Base-by-base conservation (phyloP, 495 filamentous ascomycete genomes). In the Bathelium albidoporum region DNA sequence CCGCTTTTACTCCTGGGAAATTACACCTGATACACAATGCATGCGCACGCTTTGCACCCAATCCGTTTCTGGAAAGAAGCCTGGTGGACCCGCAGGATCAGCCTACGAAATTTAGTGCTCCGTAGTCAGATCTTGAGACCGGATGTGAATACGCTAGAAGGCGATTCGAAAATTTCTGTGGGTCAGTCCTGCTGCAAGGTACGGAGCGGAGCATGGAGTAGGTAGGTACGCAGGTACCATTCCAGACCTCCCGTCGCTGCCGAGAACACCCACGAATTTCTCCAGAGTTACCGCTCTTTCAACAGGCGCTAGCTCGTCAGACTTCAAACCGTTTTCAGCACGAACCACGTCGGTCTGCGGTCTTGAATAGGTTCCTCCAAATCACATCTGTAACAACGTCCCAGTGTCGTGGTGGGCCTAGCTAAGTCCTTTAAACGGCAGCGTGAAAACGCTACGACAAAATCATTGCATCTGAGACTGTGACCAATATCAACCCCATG, bases 1-100 rank as follows among this genome's bases (percentile, higher is more conserved):
- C 49, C 49, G 49, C 49, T 55, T 55, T 55, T 55, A 29, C 49
- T 29, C 49, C 49, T 55, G 49, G 49, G 49, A 55, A 55, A 55
- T 55, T 55, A 55, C 22, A 55, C 49, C 9, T 26, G 24, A 55
- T 55, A 24, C 49, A 55, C 10, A 55, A 55, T 29, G 49, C 49
- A 55, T 55, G 49, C 29, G 49, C 49, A 55, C 20, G 29, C 49
- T 24, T 55, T 55, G 49, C 7, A 9, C 2, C 49, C 49, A 55
- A 9, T 29, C 49, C 49, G 24, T 28, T 55, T 55, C 24, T 55
- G 16, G 49, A 55, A 55, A 22, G 44, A 55, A 55, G 29, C 49
- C 12, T 20, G 24, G 49, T 9, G 49, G 49, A 29, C 10, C 16
- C 9, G 12, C 10, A 29, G 22, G 24, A 29, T 2, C 9, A 29